Conservation (phyloP, 2,329 filamentous ascomycete species). For the Dactylellina leptospora region DNA sequence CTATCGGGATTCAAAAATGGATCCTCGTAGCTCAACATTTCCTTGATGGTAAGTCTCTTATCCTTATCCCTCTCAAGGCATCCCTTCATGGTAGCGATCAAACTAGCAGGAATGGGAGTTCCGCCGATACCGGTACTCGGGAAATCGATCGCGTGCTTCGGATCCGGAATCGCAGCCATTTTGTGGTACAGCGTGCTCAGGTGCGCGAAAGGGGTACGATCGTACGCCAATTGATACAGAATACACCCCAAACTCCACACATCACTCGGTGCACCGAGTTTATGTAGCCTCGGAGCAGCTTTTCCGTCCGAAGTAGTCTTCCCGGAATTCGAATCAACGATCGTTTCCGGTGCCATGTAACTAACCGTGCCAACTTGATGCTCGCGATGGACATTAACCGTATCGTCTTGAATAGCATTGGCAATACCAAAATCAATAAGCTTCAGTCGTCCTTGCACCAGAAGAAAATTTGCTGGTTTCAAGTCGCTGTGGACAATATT, state of each 20-base stretch:
- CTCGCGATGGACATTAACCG: slow-evolving; percentile 95
- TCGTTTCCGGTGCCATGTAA: slow-evolving; percentile 96
- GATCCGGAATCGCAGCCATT: slow-evolving; percentile 86
- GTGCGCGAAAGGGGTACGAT: slow-evolving; percentile 92
- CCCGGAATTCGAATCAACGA: slow-evolving; percentile 81
- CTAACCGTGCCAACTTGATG: slow-evolving; percentile 95
- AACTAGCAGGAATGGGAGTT: slow-evolving; percentile 67
- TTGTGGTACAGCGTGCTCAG: slow-evolving; percentile 86
- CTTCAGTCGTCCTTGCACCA: slow-evolving; percentile 88
- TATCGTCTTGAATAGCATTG: slow-evolving; percentile 96
- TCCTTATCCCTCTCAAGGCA: slow-evolving; percentile 72
- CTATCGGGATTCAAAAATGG: slow-evolving; percentile 70
- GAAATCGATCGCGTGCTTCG: slow-evolving; percentile 76
- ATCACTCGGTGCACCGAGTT: slow-evolving; percentile 93
- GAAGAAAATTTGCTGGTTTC: slow-evolving; percentile 95
- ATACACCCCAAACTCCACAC: slow-evolving; percentile 97
- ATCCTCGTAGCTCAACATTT: slow-evolving; percentile 69
- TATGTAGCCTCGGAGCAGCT: slow-evolving; percentile 71
- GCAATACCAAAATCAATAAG: slow-evolving; percentile 99
- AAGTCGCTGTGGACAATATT: slow-evolving; percentile 97
- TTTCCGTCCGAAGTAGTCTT: slow-evolving; percentile 63
- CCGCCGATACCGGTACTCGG: slow-evolving; percentile 74
- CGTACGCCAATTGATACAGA: slow-evolving; percentile 97
- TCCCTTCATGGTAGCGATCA: slow-evolving; percentile 70
- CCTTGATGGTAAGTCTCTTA: slow-evolving; percentile 71